Conservation (phyloP, 371 early-diverging fungal species). For the Syncephalastrum sp. region DNA sequence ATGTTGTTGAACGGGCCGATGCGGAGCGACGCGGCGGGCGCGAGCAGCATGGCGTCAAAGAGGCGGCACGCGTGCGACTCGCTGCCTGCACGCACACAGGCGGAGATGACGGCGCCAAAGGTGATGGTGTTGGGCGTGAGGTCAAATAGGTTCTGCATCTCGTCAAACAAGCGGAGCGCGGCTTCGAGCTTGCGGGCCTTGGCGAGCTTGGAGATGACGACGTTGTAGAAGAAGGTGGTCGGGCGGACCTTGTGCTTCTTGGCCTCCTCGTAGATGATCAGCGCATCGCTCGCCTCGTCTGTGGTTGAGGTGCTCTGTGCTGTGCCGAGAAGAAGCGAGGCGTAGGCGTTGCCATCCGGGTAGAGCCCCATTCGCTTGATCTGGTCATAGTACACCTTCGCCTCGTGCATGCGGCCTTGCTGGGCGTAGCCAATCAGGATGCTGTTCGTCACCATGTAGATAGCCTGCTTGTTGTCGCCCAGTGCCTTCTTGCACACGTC, state of each 20-base stretch:
- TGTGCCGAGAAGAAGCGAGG: constrained; percentile 39
- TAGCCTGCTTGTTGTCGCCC: constrained; percentile 25
- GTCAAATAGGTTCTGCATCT: constrained; percentile 50
- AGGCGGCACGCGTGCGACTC: constrained; percentile 49
- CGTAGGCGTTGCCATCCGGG: constrained; percentile 49
- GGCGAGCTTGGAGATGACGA: constrained; percentile 62
- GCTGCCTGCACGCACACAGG: constrained; percentile 60
- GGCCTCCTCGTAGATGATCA: constrained; percentile 60
- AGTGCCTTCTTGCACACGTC: constrained; percentile 23
- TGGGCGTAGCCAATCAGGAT: constrained; percentile 60
- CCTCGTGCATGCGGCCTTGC: constrained; percentile 50
- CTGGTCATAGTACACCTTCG: constrained; percentile 55
- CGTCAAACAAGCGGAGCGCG: constrained; percentile 58
- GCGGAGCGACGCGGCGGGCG: constrained; percentile 44
- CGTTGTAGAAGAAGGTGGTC: constrained; percentile 65
- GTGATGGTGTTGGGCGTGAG: constrained; percentile 60
- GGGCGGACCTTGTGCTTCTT: constrained; percentile 57
- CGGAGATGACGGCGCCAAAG: constrained; percentile 63
- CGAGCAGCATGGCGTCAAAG: constrained; percentile 53
- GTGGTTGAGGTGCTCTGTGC: constrained; percentile 42
- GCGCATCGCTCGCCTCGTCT: constrained; percentile 51
- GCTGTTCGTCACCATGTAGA: constrained; percentile 49
- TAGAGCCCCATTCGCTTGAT: constrained; percentile 45
- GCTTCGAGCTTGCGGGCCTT: constrained; percentile 62
- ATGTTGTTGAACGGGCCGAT: constrained; percentile 64